phyloP scores from a whole-genome alignment of 495 filamentous ascomycete genomes.

The Trichoderma erinaceum region DNA sequence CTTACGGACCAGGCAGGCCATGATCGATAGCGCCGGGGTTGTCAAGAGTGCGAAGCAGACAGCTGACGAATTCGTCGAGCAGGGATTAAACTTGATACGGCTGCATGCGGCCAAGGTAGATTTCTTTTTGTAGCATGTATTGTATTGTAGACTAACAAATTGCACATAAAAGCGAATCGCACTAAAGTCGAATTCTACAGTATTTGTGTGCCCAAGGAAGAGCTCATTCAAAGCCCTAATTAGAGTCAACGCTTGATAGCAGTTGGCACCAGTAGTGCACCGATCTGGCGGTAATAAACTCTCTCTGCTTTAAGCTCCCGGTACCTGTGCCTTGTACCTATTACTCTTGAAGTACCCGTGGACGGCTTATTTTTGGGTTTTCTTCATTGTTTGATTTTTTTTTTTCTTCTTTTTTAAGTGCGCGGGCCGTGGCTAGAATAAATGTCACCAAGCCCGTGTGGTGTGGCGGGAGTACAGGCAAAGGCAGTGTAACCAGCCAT shows the following conservation, averaged over 20 bases:
- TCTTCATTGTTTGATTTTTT: neutral
- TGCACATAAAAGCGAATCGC: no score
- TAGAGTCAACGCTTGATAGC: no score
- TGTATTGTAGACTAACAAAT: no score
- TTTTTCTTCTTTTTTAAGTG: neutral
- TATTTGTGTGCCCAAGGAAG: no score
- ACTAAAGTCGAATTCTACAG: no score
- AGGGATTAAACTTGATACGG: neutral
- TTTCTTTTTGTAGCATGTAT: no score
- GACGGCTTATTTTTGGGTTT: no score
- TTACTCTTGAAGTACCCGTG: no score
- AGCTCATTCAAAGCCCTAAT: no score
- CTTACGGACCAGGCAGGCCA: neutral
- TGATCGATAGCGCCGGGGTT: neutral
- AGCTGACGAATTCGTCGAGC: slow-evolving; percentile 6
- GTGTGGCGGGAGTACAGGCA: neutral
- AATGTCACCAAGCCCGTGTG: neutral
- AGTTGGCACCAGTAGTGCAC: no score
- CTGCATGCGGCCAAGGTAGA: neutral
- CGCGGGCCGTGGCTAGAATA: neutral
- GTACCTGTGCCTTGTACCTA: neutral
- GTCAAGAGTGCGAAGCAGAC: neutral
- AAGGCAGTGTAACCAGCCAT: neutral
- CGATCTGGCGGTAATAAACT: no score
- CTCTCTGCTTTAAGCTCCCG: no score